phyloP scores from a whole-genome alignment of 31 red algal species.

The Asparagopsis taxiformis region DNA sequence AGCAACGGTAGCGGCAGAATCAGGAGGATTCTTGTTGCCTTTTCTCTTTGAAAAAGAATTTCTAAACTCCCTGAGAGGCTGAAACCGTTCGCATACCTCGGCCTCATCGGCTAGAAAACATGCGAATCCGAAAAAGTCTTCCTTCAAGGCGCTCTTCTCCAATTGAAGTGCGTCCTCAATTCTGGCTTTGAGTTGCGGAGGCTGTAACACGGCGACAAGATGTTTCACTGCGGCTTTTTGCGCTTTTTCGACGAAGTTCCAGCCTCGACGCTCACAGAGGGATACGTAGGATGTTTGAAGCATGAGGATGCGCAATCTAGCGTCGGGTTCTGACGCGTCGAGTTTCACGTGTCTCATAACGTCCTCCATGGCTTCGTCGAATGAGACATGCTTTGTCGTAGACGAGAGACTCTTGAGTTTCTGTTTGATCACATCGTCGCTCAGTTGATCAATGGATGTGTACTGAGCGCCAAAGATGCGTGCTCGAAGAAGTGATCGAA shows the following conservation, averaged over 20 bases:
- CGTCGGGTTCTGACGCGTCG: slow-evolving; percentile 22
- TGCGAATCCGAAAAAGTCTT: background rate
- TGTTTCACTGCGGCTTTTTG: background rate
- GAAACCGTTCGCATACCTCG: too few relatives aligned
- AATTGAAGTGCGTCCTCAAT: background rate
- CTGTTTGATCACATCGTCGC: slow-evolving; percentile 11
- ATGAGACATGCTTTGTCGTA: background rate
- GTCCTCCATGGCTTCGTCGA: slow-evolving; percentile 12
- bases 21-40: background rate
- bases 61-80: background rate
- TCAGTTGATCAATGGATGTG: background rate
- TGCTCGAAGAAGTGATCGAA: slow-evolving; percentile 19
- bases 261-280: background rate
- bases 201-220: slow-evolving; percentile 7
- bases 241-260: background rate
- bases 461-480: background rate
- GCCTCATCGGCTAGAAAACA: background rate
- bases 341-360: slow-evolving; percentile 8
- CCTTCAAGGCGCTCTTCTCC: background rate
- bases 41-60: background rate
- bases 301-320: slow-evolving; percentile 24
- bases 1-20: background rate
- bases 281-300: slow-evolving; percentile 11
- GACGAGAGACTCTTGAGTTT: background rate
- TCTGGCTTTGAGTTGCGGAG: slow-evolving; percentile 1